Evolutionary conservation across 257 asterid genomes (phyloP).

Genomic region (Paulownia fortunei): DNA sequence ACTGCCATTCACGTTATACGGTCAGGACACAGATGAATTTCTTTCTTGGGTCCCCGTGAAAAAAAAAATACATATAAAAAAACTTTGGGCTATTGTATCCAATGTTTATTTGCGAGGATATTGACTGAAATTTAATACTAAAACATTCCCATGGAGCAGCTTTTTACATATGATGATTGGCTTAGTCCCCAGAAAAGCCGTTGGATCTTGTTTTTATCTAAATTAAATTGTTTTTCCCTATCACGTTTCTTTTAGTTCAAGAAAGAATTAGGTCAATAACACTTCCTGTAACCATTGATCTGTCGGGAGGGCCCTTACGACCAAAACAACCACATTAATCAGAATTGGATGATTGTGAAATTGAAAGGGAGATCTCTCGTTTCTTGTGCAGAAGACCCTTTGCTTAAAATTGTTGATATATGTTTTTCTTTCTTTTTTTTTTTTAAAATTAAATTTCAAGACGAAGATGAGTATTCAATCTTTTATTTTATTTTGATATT

Average conservation of each 20-base stretch:
- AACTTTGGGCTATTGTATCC: too few species aligned
- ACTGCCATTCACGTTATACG: too few species aligned
- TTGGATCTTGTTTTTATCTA: too few species aligned
- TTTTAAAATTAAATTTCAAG: neutral
- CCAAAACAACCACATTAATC: slow-evolving; percentile 6
- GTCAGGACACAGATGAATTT: too few species aligned
- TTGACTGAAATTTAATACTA: too few species aligned
- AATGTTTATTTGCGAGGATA: too few species aligned
- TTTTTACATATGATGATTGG: neutral
- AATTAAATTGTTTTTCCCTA: too few species aligned
- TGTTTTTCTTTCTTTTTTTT: neutral
- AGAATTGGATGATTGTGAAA: slow-evolving; percentile 37
- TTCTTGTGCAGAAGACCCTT: slow-evolving; percentile 35
- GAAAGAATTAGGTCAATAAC: slow-evolving; percentile 36
- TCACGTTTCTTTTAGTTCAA: slow-evolving; percentile 32
- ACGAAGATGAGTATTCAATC: slow-evolving; percentile 23
- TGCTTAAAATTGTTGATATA: slow-evolving; percentile 1
- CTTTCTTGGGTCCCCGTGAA: too few species aligned
- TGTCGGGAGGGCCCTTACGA: neutral
- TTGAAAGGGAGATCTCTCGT: slow-evolving; percentile 52
- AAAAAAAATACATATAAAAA: too few species aligned
- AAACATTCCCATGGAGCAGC: too few species aligned
- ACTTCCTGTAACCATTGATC: slow-evolving; percentile 12
- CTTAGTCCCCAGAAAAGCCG: neutral
- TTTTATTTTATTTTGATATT: too few species aligned